phyloP scores from a whole-genome alignment of 495 filamentous ascomycete species.

The Hypomontagnella submonticulosa region DNA sequence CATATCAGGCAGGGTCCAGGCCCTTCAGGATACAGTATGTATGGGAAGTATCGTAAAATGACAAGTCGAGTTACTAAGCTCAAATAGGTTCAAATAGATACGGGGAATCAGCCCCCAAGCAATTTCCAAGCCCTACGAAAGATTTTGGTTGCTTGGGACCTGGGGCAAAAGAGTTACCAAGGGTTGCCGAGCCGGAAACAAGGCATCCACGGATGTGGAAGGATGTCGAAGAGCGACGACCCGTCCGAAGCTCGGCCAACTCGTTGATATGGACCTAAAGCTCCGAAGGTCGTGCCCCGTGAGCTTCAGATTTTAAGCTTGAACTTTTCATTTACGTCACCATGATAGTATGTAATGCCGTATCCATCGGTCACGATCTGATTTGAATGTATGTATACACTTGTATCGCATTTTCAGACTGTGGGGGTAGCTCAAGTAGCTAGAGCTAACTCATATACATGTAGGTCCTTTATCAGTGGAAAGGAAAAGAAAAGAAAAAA shows the following conservation, averaged over 20 bases:
- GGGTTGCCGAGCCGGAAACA: slow-evolving; percentile 38
- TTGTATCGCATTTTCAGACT: not conserved
- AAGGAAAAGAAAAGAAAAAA: too few species aligned
- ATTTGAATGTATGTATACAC: not conserved
- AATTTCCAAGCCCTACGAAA: slow-evolving; percentile 13
- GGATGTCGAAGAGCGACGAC: slow-evolving; percentile 6
- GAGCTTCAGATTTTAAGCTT: slow-evolving; percentile 9
- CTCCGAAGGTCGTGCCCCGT: slow-evolving; percentile 23
- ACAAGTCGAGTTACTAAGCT: not conserved
- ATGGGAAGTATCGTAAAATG: not conserved
- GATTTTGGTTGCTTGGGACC: not conserved
- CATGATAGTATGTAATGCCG: slow-evolving; percentile 25
- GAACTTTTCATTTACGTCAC: slow-evolving; percentile 34
- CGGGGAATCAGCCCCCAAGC: slow-evolving; percentile 12
- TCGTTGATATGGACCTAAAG: slow-evolving; percentile 26
- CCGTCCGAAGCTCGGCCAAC: slow-evolving; percentile 28
- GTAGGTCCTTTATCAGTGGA: too few species aligned
- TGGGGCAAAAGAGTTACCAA: slow-evolving; percentile 12
- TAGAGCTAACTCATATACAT: too few species aligned
- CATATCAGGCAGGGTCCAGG: slow-evolving; percentile 27
- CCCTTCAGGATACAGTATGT: slow-evolving; percentile 8
- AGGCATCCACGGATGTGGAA: slow-evolving; percentile 28
- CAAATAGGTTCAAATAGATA: not conserved
- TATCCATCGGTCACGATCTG: slow-evolving; percentile 1
- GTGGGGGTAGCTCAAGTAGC: too few species aligned